Conservation (phyloP, 1,284 basidiomycete genomes). For the Ceratobasidium sp. region DNA sequence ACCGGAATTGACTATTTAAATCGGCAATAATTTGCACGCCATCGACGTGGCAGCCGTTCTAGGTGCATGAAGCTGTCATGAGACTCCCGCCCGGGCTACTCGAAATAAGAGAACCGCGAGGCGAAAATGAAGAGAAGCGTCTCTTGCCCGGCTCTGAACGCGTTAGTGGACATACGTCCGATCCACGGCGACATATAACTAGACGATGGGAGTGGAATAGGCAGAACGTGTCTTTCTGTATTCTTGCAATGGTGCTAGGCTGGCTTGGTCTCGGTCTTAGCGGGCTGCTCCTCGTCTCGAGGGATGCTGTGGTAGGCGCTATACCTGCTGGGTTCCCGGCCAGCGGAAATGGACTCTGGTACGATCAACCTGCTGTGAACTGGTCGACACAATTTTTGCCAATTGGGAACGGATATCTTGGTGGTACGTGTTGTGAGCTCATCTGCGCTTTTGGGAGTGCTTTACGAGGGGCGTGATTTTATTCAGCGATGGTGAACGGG, state of each 20-base stretch:
- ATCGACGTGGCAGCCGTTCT: too few relatives aligned
- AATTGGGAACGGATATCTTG: conserved; percentile 77
- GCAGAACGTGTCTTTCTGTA: neutral
- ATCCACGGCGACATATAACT: neutral
- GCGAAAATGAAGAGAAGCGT: too few relatives aligned
- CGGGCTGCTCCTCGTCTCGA: neutral
- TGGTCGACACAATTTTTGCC: conserved; percentile 73
- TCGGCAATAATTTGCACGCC: too few relatives aligned
- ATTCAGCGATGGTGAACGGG: conserved; percentile 71
- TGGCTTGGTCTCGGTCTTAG: neutral
- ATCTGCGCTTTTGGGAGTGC: conserved; percentile 1
- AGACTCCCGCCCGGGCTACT: too few relatives aligned
- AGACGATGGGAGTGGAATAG: neutral
- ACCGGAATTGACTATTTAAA: too few relatives aligned
- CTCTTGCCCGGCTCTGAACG: too few relatives aligned
- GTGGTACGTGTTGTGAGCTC: conserved; percentile 59
- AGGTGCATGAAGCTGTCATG: too few relatives aligned
- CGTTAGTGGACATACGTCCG: too few relatives aligned
- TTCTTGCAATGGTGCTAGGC: neutral
- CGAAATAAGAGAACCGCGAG: too few relatives aligned
- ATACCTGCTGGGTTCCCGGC: conserved; percentile 67
- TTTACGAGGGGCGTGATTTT: neutral
- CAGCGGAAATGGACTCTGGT: conserved; percentile 81
- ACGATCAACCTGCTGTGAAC: conserved; percentile 58
- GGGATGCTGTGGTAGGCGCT: conserved; percentile 48